Conservation (phyloP, 148 eudicot genomes). For the Heliosperma pusillum region DNA sequence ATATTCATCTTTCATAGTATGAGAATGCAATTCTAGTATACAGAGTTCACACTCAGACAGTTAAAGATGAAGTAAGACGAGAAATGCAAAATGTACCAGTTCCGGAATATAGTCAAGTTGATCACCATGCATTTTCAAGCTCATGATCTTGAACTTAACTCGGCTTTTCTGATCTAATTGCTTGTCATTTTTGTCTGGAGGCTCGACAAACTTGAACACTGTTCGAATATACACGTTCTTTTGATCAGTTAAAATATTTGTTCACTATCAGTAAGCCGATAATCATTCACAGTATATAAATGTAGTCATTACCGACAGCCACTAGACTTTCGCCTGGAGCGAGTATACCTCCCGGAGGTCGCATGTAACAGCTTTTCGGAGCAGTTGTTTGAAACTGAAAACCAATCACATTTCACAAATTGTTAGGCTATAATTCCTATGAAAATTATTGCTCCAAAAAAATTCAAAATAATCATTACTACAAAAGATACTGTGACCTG, state of each 20-base stretch:
- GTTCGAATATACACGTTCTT: background rate
- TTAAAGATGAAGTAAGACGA: background rate
- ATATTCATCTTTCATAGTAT: too few species aligned
- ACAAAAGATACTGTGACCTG: background rate
- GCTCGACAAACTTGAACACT: slow-evolving; percentile 67
- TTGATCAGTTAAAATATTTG: background rate
- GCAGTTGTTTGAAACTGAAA: slow-evolving; percentile 56
- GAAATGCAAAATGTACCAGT: slow-evolving; percentile 32
- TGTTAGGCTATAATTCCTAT: background rate
- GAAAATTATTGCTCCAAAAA: background rate
- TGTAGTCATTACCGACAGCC: slow-evolving; percentile 40
- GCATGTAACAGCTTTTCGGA: slow-evolving; percentile 63
- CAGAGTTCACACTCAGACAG: background rate
- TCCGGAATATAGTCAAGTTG: slow-evolving; percentile 46
- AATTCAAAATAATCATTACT: background rate
- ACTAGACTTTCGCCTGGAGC: slow-evolving; percentile 48
- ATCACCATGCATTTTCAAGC: slow-evolving; percentile 47
- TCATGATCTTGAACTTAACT: slow-evolving; percentile 57
- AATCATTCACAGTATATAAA: background rate
- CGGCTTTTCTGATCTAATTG: slow-evolving; percentile 37
- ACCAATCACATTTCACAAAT: background rate
- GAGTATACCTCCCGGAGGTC: slow-evolving; percentile 56
- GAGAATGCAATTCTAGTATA: too few species aligned
- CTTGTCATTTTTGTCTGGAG: slow-evolving; percentile 42
- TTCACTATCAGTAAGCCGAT: background rate